Conservation (phyloP, 1,139 yeast species). For the Pichia sp. region DNA sequence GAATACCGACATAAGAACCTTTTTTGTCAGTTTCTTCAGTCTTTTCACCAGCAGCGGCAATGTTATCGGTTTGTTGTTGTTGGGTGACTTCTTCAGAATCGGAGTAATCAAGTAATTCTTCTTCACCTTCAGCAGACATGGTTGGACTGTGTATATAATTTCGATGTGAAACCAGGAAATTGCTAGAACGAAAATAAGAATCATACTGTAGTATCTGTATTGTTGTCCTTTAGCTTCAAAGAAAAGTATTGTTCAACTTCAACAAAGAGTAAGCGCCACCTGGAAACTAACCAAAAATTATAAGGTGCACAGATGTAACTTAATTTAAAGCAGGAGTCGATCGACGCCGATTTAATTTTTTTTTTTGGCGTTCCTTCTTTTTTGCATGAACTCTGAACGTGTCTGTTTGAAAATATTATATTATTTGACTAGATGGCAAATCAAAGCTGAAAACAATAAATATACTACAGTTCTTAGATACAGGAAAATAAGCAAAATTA, state of each 20-base stretch:
- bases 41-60: constrained; percentile 46
- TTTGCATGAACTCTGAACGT: neutral
- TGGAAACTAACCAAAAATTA: neutral
- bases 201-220: no score
- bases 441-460: no score
- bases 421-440: no score
- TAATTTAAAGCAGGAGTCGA: neutral
- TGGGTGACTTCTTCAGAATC: constrained; percentile 91
- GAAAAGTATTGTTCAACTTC: no score
- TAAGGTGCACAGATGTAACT: neutral
- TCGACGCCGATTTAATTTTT: neutral
- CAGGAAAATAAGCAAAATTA: no score
- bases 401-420: neutral
- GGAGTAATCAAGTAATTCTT: constrained; percentile 97
- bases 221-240: no score
- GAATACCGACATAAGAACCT: constrained; percentile 97
- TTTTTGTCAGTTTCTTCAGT: constrained; percentile 69
- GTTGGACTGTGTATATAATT: neutral
- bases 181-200: no score
- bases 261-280: neutral
- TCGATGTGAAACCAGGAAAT: no score
- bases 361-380: neutral
- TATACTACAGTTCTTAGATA: no score
- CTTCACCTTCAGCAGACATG: constrained; percentile 95
- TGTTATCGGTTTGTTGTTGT: constrained; percentile 42